Base-by-base conservation (phyloP, 2,329 filamentous ascomycete species). In the Pseudocercospora macadamiae region DNA sequence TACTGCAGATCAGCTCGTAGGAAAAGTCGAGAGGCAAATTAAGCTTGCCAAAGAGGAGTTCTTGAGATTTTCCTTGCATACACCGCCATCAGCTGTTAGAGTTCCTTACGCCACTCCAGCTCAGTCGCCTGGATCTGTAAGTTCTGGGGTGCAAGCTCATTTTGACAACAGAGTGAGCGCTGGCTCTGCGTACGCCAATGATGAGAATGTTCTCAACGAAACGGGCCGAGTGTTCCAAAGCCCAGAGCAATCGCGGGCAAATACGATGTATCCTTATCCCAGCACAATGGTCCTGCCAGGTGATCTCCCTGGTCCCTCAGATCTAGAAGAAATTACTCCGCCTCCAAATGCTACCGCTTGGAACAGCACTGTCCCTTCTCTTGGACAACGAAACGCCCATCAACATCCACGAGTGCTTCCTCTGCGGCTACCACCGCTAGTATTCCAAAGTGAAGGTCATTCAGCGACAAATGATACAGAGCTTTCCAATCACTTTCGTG, bases 21-120 rank as follows among this genome's bases (percentile, higher is more conserved):
- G n/a, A 9, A 45, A 55, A 30, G 37, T 25, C 4, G 39, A 55
- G 52, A 32, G n/a, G n/a, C 16, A 16, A 18, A 32, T 54, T 36
- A 16, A 37, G 14, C n/a, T 18, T 16, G 32, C 51, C n/a, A 54
- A 14, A 12, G 18, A 19, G 19, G 37, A 39, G 34, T 7, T n/a
- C 18, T 16, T 37, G 34, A 37, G 34, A 16, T 37, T 37, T 37
- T 12, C 34, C 7, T 12, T 37, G 18, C 34, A 12, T 16, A 37
- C 34, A n/a, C 34, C 34, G 34, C 34, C 34, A 37, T 37, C 34
- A 2, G 18, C n/a, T 37, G 34, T 12, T 6, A 7, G 18, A 37
- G 14, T 12, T 37, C 34, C 34, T n/a, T 12, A 37, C 12, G 14
- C 12, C n/a, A 37, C 34, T 12, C 34, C 34, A 12, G n/a, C 34